phyloP scores from a whole-genome alignment of 176 grass and related monocot genomes.

The Zoysia japonica region DNA sequence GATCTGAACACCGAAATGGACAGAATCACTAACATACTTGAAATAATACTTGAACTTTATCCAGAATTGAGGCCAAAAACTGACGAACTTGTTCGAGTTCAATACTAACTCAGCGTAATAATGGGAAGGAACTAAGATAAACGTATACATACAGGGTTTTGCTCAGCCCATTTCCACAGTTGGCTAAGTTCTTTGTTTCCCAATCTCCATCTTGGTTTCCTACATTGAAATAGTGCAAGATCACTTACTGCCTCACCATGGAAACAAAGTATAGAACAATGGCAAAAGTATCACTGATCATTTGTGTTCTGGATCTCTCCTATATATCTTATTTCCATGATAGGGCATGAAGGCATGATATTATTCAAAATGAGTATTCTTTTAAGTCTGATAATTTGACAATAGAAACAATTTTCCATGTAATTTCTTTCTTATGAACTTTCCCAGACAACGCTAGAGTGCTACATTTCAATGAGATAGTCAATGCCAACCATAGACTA shows the following conservation, averaged over 20 bases:
- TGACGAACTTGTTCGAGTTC: conserved; percentile 8
- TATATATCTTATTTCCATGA: neutral
- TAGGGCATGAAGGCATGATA: neutral
- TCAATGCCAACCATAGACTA: neutral
- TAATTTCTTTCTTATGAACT: conserved; percentile 3
- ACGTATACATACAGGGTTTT: conserved; percentile 77
- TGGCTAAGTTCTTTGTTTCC: conserved; percentile 94
- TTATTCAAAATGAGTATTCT: neutral
- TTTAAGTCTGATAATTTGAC: conserved; percentile 16
- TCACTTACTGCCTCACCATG: neutral
- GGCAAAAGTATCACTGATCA: neutral
- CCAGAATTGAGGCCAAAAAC: neutral
- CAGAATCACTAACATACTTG: neutral
- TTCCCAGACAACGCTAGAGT: neutral
- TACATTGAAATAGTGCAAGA: conserved; percentile 42
- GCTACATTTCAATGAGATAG: neutral
- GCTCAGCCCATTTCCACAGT: conserved; percentile 96
- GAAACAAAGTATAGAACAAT: conserved; percentile 15
- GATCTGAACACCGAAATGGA: neutral
- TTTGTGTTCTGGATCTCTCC: neutral
- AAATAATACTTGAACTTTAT: neutral
- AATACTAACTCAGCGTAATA: conserved; percentile 3
- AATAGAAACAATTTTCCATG: neutral
- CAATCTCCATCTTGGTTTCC: conserved; percentile 82
- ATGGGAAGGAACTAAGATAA: conserved; percentile 22